phyloP scores from a whole-genome alignment of 2,329 filamentous ascomycete species.

The Cladorrhinum sp. region DNA sequence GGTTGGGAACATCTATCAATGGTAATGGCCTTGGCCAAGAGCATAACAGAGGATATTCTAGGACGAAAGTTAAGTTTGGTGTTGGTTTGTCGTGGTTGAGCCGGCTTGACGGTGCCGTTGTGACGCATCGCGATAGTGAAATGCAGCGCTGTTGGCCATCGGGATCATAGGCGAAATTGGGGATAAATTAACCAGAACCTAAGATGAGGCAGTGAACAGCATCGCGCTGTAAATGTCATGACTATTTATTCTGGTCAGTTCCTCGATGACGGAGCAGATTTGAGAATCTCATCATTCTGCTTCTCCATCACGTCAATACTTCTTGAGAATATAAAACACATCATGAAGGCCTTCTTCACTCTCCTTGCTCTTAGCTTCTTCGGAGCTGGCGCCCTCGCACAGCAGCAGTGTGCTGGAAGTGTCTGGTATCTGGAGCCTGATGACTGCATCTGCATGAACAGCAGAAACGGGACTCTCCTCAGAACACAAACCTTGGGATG shows the following conservation, averaged over 20 bases:
- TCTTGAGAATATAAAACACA: not conserved
- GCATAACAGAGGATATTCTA: not conserved
- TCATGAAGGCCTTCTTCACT: conserved; percentile 11
- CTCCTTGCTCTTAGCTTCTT: conserved; percentile 15
- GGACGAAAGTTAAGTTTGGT: not conserved
- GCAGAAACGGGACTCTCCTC: conserved; percentile 22
- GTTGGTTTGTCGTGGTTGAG: not conserved
- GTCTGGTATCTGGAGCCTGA: conserved; percentile 25
- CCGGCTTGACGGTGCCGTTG: not conserved
- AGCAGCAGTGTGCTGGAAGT: conserved; percentile 18
- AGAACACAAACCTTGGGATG: conserved; percentile 19
- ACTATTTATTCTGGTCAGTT: conserved; percentile 5
- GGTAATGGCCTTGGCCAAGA: not conserved
- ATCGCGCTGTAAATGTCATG: not conserved
- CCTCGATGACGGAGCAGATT: not conserved
- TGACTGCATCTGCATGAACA: conserved; percentile 29
- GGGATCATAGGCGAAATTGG: conserved; percentile 4
- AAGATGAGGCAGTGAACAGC: not conserved
- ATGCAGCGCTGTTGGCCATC: not conserved
- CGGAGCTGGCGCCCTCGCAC: conserved; percentile 13
- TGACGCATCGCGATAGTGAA: not conserved
- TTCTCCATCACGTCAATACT: not conserved
- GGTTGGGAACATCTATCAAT: not conserved
- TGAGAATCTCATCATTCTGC: not conserved
- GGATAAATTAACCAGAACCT: not conserved